Percentiles rank a stretch among this genome's conserved stretches.
These are phyloP conservation scores for Tylopilus plumbeoviolaceoides DNA, from an alignment of 768 basidiomycete species.

Conservation along the genomic window DNA sequence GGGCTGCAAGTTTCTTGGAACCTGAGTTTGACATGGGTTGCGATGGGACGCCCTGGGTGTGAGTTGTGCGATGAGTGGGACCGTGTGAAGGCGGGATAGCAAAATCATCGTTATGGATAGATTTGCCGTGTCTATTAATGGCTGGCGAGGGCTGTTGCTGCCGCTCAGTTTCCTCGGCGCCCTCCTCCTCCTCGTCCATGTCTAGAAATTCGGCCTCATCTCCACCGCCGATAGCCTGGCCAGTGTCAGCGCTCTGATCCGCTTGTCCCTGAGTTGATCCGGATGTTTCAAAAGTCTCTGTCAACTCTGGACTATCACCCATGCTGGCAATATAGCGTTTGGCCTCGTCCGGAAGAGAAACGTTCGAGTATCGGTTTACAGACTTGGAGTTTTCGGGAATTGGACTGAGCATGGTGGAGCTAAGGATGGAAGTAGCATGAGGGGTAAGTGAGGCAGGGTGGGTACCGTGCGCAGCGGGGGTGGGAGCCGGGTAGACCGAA, in stretches of 20 bases:
- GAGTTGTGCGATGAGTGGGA: conserved; percentile 8
- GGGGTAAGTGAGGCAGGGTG: conserved; percentile 15
- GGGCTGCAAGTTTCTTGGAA: conserved; percentile 15
- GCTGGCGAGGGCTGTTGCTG: conserved; percentile 5
- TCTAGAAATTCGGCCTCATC: conserved; percentile 62
- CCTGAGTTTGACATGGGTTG: conserved; percentile 11
- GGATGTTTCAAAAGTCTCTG: background rate
- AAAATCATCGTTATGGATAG: conserved; percentile 48
- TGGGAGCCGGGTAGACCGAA: conserved; percentile 5
- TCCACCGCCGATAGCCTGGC: conserved; percentile 14
- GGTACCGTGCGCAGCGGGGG: conserved; percentile 13
- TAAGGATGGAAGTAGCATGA: conserved; percentile 19
- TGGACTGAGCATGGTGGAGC: conserved; percentile 17
- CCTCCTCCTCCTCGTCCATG: conserved; percentile 40
- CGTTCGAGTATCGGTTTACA: conserved; percentile 59
- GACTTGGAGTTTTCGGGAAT: conserved; percentile 33
- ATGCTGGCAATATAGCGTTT: conserved; percentile 67
- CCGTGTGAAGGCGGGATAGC: conserved; percentile 41
- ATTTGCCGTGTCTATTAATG: conserved; percentile 25
- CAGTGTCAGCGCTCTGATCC: background rate
- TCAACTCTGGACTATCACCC: conserved; percentile 44
- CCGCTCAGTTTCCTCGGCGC: conserved; percentile 11
- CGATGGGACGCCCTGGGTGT: conserved; percentile 7
- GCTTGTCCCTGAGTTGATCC: background rate
- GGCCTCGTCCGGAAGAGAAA: conserved; percentile 75